These are phyloP conservation scores for Fistulinella cinereoalba DNA, from an alignment of 1,284 basidiomycete species.

Conservation along the genomic window DNA sequence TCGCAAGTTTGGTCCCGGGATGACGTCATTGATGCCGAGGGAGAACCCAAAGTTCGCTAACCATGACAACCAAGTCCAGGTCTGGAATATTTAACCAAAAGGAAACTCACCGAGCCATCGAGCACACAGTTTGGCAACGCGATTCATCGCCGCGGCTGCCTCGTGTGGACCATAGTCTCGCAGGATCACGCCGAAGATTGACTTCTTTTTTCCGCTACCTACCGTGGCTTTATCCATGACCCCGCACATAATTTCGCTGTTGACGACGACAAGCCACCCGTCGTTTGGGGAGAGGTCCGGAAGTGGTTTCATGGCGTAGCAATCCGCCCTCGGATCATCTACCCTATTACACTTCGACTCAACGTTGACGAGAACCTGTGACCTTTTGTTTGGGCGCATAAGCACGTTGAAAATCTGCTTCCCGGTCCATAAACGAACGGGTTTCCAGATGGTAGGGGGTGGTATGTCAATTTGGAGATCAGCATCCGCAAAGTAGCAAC, in stretches of 20 bases:
- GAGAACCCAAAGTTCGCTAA: constrained; percentile 97
- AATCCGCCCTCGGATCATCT: constrained; percentile 71
- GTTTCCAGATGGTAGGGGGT: constrained; percentile 93
- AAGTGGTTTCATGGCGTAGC: constrained; percentile 62
- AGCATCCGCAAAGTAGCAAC: constrained; percentile 92
- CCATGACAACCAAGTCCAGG: too few relatives aligned
- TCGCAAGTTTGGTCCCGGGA: constrained; percentile 84
- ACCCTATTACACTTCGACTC: constrained; percentile 96
- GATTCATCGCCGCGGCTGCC: constrained; percentile 94
- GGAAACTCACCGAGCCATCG: constrained; percentile 78
- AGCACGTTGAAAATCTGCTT: constrained; percentile 98
- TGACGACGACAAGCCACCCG: constrained; percentile 96
- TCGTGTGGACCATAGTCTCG: constrained; percentile 96
- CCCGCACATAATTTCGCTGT: constrained; percentile 99
- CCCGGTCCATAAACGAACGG: constrained; percentile 93
- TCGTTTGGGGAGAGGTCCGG: constrained; percentile 96
- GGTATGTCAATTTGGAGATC: constrained; percentile 93
- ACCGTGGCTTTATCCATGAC: constrained; percentile 99
- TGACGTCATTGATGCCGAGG: constrained; percentile 98
- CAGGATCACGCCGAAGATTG: constrained; percentile 97
- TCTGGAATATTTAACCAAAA: too few relatives aligned
- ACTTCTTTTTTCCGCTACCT: constrained; percentile 99
- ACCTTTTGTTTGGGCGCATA: constrained; percentile 90
- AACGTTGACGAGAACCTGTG: constrained; percentile 88
- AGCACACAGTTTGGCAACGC: constrained; percentile 93